Evolutionary conservation across 2,329 filamentous ascomycete species (phyloP), one percentile per base, ranked within the genome.

Genomic region (Lachnellula hyalina): DNA sequence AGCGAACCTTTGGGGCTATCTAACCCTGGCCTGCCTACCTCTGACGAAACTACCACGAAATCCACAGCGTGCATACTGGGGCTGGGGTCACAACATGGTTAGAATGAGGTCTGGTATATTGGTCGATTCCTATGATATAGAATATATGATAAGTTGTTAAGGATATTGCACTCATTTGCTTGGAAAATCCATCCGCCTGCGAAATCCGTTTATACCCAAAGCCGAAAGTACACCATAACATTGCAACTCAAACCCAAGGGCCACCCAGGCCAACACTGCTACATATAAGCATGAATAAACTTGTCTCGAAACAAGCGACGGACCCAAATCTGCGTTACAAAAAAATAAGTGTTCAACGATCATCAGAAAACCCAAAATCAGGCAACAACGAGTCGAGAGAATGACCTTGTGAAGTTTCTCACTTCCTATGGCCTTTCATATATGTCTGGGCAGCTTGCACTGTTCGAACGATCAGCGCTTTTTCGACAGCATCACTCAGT

Each of bases 391-490:
- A 46, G 44, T 12, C 12, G 23, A 28, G 23, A 28, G 23, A 23
- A 32, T 15, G 14, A 34, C 32, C 14, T 11, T 11, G 2, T 32
- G 28, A n/a, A 41, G 2, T 2, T 8, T 19, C 6, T 49, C 36
- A 52, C 19, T n/a, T 11, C 42, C 38, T 53, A 25, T 40, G 19
- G 23, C 34, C 34, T n/a, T 40, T 41, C 35, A 56, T 56, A 21
- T 56, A 50, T 3, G 47, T n/a, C 35, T 53, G 40, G 32, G 53
- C 53, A 32, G 53, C 49, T 28, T 52, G 28, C 40, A 55, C 53
- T 55, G 44, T 49, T n/a, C 6, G n/a, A 14, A 47, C 9, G 9
- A 23, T 55, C 25, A 55, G 53, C 25, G 38, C 28, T 19, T 17
- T 48, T 17, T 6, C 12, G 19, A 17, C 2, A 38, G 12, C 25